Conservation (phyloP, 2,329 filamentous ascomycete species). For the Phyllachora maydis region DNA sequence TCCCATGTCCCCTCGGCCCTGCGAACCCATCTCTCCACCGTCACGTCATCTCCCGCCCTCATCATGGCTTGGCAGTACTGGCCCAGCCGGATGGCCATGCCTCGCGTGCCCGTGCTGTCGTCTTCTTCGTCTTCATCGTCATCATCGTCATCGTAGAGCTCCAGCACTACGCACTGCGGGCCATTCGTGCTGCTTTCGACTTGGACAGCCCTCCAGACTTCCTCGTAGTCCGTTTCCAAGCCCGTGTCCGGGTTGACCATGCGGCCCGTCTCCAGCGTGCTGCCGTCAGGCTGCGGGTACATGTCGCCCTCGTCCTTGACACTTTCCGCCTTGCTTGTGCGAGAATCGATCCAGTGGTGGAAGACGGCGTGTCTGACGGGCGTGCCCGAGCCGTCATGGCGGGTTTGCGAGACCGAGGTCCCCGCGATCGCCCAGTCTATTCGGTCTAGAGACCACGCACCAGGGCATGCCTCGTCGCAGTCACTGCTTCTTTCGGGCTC, state of each 20-base stretch:
- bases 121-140: slow-evolving; percentile 6
- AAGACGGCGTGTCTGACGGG: slow-evolving; percentile 20
- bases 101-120: slow-evolving; percentile 14
- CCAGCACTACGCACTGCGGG: slow-evolving; percentile 16
- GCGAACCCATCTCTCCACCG: slow-evolving; percentile 34
- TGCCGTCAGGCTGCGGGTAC: slow-evolving; percentile 17
- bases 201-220: slow-evolving; percentile 36
- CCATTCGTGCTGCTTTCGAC: slow-evolving; percentile 1
- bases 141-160: slow-evolving; percentile 11
- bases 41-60: slow-evolving; percentile 17
- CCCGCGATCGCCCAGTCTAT: slow-evolving; percentile 50
- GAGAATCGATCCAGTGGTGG: slow-evolving; percentile 39
- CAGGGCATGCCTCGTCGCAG: not conserved
- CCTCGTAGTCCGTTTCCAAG: slow-evolving; percentile 35
- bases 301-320: slow-evolving; percentile 35
- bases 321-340: slow-evolving; percentile 14
- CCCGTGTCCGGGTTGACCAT: slow-evolving; percentile 39
- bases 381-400: slow-evolving; percentile 8
- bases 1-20: slow-evolving; percentile 12
- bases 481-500: not conserved
- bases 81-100: slow-evolving; percentile 31
- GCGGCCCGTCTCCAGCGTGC: slow-evolving; percentile 31
- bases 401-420: slow-evolving; percentile 12
- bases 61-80: slow-evolving; percentile 33
- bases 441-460: slow-evolving; percentile 3